These are phyloP conservation scores for Heritiera littoralis DNA, from an alignment of 345 rosid genomes.

Conservation along the genomic window DNA sequence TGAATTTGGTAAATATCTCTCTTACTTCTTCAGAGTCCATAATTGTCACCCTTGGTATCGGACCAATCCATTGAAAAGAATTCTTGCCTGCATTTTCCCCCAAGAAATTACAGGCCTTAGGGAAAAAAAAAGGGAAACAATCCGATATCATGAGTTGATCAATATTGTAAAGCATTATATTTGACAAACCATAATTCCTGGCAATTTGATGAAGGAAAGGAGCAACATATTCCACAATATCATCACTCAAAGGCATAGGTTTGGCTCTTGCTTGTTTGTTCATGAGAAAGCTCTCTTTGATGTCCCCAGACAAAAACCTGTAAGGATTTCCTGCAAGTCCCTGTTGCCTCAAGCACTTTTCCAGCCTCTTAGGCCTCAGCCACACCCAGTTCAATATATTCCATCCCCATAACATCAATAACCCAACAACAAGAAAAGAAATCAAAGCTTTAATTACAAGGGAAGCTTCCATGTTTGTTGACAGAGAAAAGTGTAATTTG, in stretches of 20 bases:
- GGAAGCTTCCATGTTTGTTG: background rate
- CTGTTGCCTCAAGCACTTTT: conserved; percentile 40
- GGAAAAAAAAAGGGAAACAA: background rate
- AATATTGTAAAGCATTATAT: background rate
- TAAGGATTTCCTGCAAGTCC: conserved; percentile 47
- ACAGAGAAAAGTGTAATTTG: background rate
- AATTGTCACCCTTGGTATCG: conserved; percentile 38
- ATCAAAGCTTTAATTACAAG: background rate
- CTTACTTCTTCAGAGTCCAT: conserved; percentile 44
- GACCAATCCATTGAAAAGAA: conserved; percentile 46
- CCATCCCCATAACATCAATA: background rate
- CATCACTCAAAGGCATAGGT: conserved; percentile 33
- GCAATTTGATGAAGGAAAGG: conserved; percentile 44
- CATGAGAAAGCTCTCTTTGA: conserved; percentile 36
- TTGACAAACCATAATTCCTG: conserved; percentile 35
- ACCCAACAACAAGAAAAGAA: background rate
- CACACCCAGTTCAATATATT: conserved; percentile 33
- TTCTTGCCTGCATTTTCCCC: conserved; percentile 33
- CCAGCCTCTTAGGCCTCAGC: conserved; percentile 45
- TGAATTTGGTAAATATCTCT: conserved; percentile 36
- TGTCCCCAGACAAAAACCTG: conserved; percentile 42
- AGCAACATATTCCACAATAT: conserved; percentile 34
- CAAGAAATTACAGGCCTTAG: background rate
- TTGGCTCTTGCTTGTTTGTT: conserved; percentile 34
- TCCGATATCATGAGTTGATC: background rate